Base-by-base conservation (phyloP, 2,329 filamentous ascomycete genomes). In the Whalleya microplaca region DNA sequence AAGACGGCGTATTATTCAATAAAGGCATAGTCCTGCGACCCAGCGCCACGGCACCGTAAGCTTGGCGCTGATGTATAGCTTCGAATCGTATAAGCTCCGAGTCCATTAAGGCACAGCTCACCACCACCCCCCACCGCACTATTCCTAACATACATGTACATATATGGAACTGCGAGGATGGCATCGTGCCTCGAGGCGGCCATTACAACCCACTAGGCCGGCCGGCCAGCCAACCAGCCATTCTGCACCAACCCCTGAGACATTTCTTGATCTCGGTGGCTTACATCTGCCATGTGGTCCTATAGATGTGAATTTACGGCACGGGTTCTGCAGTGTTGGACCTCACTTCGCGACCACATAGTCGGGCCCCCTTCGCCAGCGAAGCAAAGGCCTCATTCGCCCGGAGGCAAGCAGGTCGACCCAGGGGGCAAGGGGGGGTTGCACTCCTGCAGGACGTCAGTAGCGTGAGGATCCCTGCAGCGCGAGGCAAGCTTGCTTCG, bases 31-130 rank as follows among this genome's bases (percentile, higher is more conserved):
- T 48, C 9, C 42, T 32, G 27, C 45, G 55, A 55, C 57, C 60
- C 60, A 53, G 41, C 41, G 19, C 55, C 27, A 48, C 48, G 58
- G 58, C 29, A 63, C 58, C 54, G 37, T 37, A 37, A 14, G 18
- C 44, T 41, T 19, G 10, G 42, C 12, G 32, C 19, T 52, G 45
- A 51, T 48, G 23, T 46, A 53, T 55, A n/a, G 44, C 47, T 45
- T 54, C 45, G 21, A 55, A 49, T 43, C 21, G 27, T 41, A 44
- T 32, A 53, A 29, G 41, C 16, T 41, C 52, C 41, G 48, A 45
- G 27, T 21, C 32, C 23, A 40, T 27, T 46, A 47, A 48, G 23
- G 21, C 54, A 56, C 41, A 23, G 37, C 41, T 53, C 29, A 43
- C 42, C 46, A 51, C 44, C 5, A 27, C 40, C 21, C n/a, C 47